Base-by-base conservation (phyloP, 108 stramenopile species). In the Skeletonema marinoi region DNA sequence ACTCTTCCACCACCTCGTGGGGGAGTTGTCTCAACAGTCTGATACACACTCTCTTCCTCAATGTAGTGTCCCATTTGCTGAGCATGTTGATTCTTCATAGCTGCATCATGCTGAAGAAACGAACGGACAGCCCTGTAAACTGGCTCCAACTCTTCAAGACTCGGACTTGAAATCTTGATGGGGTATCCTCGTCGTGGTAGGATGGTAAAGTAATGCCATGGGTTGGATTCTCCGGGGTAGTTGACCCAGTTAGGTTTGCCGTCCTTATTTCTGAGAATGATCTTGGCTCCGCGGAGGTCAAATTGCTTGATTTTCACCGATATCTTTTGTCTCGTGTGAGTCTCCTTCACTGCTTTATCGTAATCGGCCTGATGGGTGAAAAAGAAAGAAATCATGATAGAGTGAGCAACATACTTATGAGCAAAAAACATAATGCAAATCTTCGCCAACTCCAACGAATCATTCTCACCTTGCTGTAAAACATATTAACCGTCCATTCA, bases 231-330 rank as follows among this genome's bases (percentile, higher is more conserved):
- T 25, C 65, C 64, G 17, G 71, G 72, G 60, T 83, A 78, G 14
- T 42, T 32, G 29, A 77, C 33, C 21, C 41, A 48, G 14, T 73
- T 50, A 17, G 73, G 71, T 65, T 61, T 61, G 19, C 61, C 59
- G 6, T 73, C 73, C 33, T 63, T 74, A 19, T 35, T 58, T 25
- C 74, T 73, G 46, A 77, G 48, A 9, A 78, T 32, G 73, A 78
- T 63, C 7, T 73, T 36, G 3, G 78, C 72, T 11, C 63, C 62
- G 14, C 66, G 67, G 0, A 84, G 29, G 67, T 80, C 76, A 56
- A 84, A 84, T 39, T 84, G 78, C 70, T 84, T 84, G 21, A 84
- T 78, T 69, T 84, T 78, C 29, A 80, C 78, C 7, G 78, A 80
- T 56, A 74, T 39, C 61, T 70, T 63, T 6, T 61, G 58, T 38